Base-by-base conservation (phyloP, 176 grass and related monocot species). In the Poa annua region DNA sequence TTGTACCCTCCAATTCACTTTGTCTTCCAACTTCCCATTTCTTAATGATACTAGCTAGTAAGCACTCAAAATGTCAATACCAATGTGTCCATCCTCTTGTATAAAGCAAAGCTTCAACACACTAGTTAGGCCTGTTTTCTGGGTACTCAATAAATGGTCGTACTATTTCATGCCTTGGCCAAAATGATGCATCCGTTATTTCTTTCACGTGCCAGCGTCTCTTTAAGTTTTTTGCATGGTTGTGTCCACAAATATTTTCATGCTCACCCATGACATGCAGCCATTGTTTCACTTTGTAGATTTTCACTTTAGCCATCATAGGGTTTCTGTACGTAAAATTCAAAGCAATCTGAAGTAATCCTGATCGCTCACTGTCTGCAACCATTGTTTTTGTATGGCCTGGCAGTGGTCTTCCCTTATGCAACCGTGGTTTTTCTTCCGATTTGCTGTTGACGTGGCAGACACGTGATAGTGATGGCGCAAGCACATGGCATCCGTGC, bases 11-110 rank as follows among this genome's bases (percentile, higher is more conserved):
- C 45, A 55, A 39, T 41, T 36, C 1, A 5, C 81, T 34, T 0
- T 54, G 65, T 72, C 13, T 16, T 29, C 29, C 68, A 71, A 61
- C 10, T 19, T 84, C 25, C 50, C 35, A 39, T 84, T 84, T 84
- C 10, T 36, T 39, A 13, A 22, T 75, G 76, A 54, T 56, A 52
- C 53, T 73, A 71, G 17, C 44, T 44, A 34, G 25, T 41, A 17
- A 13, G 24, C 17, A 39, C 21, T 68, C 20, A 55, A 88, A 83
- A 61, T 59, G 21, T 74, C 12, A 44, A 16, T 63, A 55, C 15
- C 25, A 22, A 21, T 47, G 52, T 25, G 17, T 33, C 22, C 5
- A 84, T 78, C 15, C 62, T 34, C 64, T 67, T 1, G 20, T 67
- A 35, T 45, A n/a, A 45, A 68, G 24, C 44, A 36, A 77, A 78